Evolutionary conservation across 352 stramenopile species (phyloP), one percentile per base, ranked within the genome.

Genomic region (Phytophthora capsici): DNA sequence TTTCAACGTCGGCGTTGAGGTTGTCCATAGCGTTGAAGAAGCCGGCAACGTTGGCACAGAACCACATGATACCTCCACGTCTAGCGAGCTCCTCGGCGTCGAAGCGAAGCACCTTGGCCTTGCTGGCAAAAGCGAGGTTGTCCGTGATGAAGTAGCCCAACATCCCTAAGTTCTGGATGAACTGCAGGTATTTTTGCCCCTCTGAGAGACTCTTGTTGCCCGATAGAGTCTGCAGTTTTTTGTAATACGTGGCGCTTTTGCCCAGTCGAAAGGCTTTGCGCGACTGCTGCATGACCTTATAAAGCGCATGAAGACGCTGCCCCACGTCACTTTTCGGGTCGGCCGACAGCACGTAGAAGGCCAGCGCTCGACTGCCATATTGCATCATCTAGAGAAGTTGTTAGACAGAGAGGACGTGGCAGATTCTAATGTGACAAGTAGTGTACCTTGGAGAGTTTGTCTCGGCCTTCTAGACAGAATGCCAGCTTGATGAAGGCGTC

Each of bases 391-490:
- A 60, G 12, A 52, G 16, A 59, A 12, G 20, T 3, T 23, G 36
- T 70, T 80, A 59, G 49, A 77, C 46, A 66, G 47, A 22, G 28
- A 20, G 60, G 8, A 22, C 3, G 0, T 4, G 26, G 14, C 3
- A 34, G 34, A 19, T 36, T 26, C 12, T 22, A 19, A 37, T 23
- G n/a, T 0, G 9, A 37, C 3, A 4, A 4, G 12, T 1, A 34
- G n/a, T 52, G n/a, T n/a, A 94, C 77, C 75, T 96, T 96, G 68
- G 86, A 91, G 67, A 96, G 78, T 66, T 96, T 96, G 69, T 96
- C 88, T 57, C 88, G 81, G 25, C 88, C 88, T 50, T 96, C 88
- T 20, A 96, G 74, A 61, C 74, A 86, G 69, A 91, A 94, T 37
- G 81, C 83, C 14, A 94, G 72, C 56, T 89, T 77, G 13, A 85